These are phyloP conservation scores for Naganishia randhawae DNA, from an alignment of 768 basidiomycete genomes.

Conservation along the genomic window DNA sequence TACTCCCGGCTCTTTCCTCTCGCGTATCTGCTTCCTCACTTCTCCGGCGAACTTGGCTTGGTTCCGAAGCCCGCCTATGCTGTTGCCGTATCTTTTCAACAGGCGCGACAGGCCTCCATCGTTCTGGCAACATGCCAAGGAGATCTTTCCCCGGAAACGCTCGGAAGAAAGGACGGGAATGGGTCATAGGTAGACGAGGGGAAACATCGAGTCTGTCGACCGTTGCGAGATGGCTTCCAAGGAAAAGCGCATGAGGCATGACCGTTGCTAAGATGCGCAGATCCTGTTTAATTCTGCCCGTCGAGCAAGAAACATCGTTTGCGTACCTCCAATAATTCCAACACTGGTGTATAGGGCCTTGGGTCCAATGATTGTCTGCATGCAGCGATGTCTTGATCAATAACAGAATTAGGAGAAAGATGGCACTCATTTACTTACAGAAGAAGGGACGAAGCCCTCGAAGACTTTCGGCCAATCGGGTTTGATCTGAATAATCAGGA, in stretches of 20 bases:
- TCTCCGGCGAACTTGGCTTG: neutral
- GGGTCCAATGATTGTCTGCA: conserved; percentile 42
- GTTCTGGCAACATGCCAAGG: neutral
- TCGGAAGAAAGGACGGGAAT: neutral
- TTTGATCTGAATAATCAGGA: conserved; percentile 68
- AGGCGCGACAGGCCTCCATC: neutral
- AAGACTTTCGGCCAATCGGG: conserved; percentile 73
- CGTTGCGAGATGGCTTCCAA: conserved; percentile 68
- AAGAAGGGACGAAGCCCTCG: conserved; percentile 70
- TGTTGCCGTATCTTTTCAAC: neutral
- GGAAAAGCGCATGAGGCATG: conserved; percentile 89
- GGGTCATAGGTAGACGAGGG: neutral
- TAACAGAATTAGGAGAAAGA: neutral
- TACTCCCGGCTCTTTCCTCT: neutral
- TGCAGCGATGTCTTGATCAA: neutral
- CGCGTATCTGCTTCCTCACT: neutral
- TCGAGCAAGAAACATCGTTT: neutral
- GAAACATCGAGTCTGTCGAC: conserved; percentile 62
- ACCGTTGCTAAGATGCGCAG: conserved; percentile 65
- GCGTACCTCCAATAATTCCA: conserved; percentile 46
- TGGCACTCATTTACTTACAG: conserved; percentile 43
- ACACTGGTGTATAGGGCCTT: conserved; percentile 51
- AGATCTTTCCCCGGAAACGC: neutral
- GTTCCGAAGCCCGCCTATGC: neutral
- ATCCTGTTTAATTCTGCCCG: neutral